phyloP scores from a whole-genome alignment of 257 asterid species.

The Solanum chiquidenum region DNA sequence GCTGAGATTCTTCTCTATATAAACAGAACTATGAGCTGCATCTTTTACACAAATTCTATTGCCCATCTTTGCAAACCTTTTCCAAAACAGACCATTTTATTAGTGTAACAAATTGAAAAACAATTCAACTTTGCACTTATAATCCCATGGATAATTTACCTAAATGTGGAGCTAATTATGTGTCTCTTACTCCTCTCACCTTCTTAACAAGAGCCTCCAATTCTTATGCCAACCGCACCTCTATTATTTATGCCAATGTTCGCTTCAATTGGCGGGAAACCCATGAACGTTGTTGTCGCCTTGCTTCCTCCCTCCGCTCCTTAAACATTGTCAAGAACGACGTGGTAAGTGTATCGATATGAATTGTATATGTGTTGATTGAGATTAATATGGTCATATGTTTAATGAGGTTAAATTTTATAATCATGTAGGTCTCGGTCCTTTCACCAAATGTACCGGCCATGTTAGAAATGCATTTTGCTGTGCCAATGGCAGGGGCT shows the following conservation, averaged over 20 bases:
- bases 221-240: slow-evolving; percentile 42
- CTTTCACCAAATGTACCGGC: slow-evolving; percentile 92
- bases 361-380: too few species aligned
- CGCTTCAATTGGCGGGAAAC: slow-evolving; percentile 72
- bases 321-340: slow-evolving; percentile 41
- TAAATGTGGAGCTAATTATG: slow-evolving; percentile 63
- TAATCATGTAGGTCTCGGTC: slow-evolving; percentile 48
- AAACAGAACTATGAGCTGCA: not conserved
- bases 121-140: not conserved
- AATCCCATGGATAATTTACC: slow-evolving; percentile 40
- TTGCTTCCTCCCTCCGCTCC: slow-evolving; percentile 56
- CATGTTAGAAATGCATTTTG: slow-evolving; percentile 76
- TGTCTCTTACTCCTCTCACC: slow-evolving; percentile 57
- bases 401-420: not conserved
- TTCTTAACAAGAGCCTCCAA: slow-evolving; percentile 59
- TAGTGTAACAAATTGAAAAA: not conserved
- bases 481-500: slow-evolving; percentile 97
- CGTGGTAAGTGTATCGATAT: slow-evolving; percentile 37
- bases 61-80: not conserved
- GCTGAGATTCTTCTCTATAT: not conserved
- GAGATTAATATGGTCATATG: not conserved
- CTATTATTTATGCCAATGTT: slow-evolving; percentile 36
- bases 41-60: not conserved
- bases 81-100: not conserved
- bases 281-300: slow-evolving; percentile 56